Conservation (phyloP, 2,329 filamentous ascomycete genomes). For the Ceratocystis huliohia region DNA sequence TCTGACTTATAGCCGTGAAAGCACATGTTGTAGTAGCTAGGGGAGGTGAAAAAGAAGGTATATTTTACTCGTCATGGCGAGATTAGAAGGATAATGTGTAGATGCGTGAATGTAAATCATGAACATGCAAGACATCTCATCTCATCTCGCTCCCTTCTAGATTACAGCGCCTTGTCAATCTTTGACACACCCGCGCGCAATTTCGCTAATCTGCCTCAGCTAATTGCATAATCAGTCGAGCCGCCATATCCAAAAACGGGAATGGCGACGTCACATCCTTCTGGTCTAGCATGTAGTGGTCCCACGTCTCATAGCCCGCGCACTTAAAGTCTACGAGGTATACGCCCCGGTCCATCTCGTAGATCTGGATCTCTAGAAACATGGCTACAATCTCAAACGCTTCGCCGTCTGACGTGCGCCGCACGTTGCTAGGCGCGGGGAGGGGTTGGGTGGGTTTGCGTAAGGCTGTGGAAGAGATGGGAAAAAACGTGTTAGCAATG, state of each 20-base stretch:
- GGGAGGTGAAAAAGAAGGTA: too few species aligned
- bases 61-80: too few species aligned
- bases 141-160: not conserved
- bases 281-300: slow-evolving; percentile 68
- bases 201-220: slow-evolving; percentile 55
- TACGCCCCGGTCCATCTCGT: slow-evolving; percentile 81
- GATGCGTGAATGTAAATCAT: too few species aligned
- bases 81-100: too few species aligned
- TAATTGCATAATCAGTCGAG: slow-evolving; percentile 81
- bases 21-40: too few species aligned
- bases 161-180: not conserved
- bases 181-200: not conserved
- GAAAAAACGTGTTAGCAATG: not conserved
- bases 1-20: too few species aligned
- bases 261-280: slow-evolving; percentile 94
- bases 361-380: slow-evolving; percentile 91
- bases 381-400: slow-evolving; percentile 61
- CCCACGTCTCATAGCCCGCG: slow-evolving; percentile 75
- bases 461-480: slow-evolving; percentile 1
- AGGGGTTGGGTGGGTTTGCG: slow-evolving; percentile 17
- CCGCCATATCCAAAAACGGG: slow-evolving; percentile 88
- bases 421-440: slow-evolving; percentile 12
- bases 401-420: slow-evolving; percentile 29
- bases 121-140: not conserved
- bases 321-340: slow-evolving; percentile 99